phyloP scores from a whole-genome alignment of 2,329 filamentous ascomycete genomes.

The Lasiodiplodia sp. region DNA sequence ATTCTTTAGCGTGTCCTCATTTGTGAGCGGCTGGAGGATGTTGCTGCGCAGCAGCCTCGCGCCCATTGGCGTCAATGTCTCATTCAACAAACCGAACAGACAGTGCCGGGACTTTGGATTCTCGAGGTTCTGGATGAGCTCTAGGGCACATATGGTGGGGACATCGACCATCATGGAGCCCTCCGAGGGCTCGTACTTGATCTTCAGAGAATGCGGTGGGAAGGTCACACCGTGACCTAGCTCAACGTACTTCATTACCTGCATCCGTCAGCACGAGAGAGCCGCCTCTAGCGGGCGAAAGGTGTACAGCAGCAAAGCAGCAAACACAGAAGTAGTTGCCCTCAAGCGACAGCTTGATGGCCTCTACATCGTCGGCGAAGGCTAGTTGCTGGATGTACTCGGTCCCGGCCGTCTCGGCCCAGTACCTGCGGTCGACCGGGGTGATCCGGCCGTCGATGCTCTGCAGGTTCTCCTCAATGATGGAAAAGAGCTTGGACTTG shows the following conservation, averaged over 20 bases:
- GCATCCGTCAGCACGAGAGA: slow-evolving; percentile 29
- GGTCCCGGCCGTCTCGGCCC: slow-evolving; percentile 79
- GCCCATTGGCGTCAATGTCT: slow-evolving; percentile 89
- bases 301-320: slow-evolving; percentile 79
- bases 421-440: slow-evolving; percentile 77
- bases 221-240: slow-evolving; percentile 73
- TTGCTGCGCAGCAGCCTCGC: slow-evolving; percentile 81
- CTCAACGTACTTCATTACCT: slow-evolving; percentile 85
- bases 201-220: slow-evolving; percentile 78
- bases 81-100: slow-evolving; percentile 84
- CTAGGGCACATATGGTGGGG: slow-evolving; percentile 83
- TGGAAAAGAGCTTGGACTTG: slow-evolving; percentile 75
- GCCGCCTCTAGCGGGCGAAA: slow-evolving; percentile 1
- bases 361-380: slow-evolving; percentile 79
- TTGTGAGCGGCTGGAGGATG: slow-evolving; percentile 86
- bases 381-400: slow-evolving; percentile 82
- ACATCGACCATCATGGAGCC: slow-evolving; percentile 96
- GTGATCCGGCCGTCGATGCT: slow-evolving; percentile 65
- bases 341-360: slow-evolving; percentile 77
- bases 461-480: slow-evolving; percentile 75
- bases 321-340: slow-evolving; percentile 89
- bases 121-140: slow-evolving; percentile 87
- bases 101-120: slow-evolving; percentile 80
- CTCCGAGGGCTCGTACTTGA: slow-evolving; percentile 87
- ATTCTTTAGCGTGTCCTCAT: slow-evolving; percentile 69